phyloP scores from a whole-genome alignment of 2,329 filamentous ascomycete genomes.

The Hypoxylon sp. region DNA sequence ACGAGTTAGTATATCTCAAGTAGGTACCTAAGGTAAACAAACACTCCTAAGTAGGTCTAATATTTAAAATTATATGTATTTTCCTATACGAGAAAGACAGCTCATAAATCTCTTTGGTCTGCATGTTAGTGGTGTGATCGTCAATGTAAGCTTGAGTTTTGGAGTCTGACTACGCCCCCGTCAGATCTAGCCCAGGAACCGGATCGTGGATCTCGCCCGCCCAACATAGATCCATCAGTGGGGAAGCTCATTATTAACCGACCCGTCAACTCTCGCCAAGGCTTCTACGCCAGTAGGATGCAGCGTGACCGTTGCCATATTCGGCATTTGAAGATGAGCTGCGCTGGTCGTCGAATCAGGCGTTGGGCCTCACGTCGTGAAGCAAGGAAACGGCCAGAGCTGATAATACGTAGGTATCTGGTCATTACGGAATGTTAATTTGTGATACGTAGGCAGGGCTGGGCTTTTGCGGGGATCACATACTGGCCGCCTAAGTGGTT shows the following conservation, averaged over 20 bases:
- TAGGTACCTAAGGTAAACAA: background rate
- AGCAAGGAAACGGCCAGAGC: slow-evolving; percentile 8
- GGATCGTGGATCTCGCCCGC: slow-evolving; percentile 34
- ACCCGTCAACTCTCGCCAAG: slow-evolving; percentile 28
- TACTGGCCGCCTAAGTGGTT: slow-evolving; percentile 12
- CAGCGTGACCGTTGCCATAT: slow-evolving; percentile 23
- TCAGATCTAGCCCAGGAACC: slow-evolving; percentile 38
- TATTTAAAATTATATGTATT: background rate
- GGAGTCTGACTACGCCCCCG: slow-evolving; percentile 9
- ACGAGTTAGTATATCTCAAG: background rate
- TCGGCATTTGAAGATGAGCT: slow-evolving; percentile 20
- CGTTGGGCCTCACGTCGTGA: slow-evolving; percentile 34
- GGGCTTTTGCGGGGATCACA: slow-evolving; percentile 32
- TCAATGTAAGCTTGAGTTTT: slow-evolving; percentile 13
- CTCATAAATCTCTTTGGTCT: background rate
- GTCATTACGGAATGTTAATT: slow-evolving; percentile 23
- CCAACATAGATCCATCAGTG: slow-evolving; percentile 30
- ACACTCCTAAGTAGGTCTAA: background rate
- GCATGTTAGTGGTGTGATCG: slow-evolving; percentile 22
- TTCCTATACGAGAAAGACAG: slow-evolving; percentile 3
- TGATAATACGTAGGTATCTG: slow-evolving; percentile 13
- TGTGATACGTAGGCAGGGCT: slow-evolving; percentile 25
- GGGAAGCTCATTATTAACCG: slow-evolving; percentile 23
- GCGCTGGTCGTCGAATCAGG: slow-evolving; percentile 37
- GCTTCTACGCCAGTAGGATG: slow-evolving; percentile 19